Evolutionary conservation across 2,329 filamentous ascomycete species (phyloP), one percentile per base, ranked within the genome.

Genomic region (Aspergillus fischeri): DNA sequence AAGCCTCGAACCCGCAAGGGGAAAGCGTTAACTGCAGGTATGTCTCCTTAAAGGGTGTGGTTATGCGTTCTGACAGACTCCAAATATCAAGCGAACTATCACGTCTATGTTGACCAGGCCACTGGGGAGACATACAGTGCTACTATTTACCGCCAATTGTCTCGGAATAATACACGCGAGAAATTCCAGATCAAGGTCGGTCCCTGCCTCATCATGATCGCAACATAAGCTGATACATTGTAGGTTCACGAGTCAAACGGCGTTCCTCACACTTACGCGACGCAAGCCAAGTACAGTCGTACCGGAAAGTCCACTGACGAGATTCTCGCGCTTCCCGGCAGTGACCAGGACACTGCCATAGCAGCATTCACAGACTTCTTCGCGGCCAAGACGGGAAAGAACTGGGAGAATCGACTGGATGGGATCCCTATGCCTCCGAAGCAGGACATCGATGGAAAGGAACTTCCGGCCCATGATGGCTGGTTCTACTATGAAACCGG

Each of bases 161-260:
- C 42, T 71, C 59, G 4, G 75, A 77, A 51, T 10, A 81, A 81
- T 42, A 67, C 73, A 0, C 82, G 83, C 47, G 83, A 91, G 65
- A 83, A 81, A 35, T 86, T 84, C 44, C 75, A 78, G 0, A 70
- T 90, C 2, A 82, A 79, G 58, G 87, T 89, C 75, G 74, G 83
- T 6, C 4, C 32, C 14, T 73, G 17, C 7, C 41, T 21, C 57
- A 51, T 32, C 52, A 28, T 45, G 38, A 47, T 52, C 53, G 3
- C 42, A 45, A 5, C 42, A 45, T 45, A 45, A 45, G 21, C 42
- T 45, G 9, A 45, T 55, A 58, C 38, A 42, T 55, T 55, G 29
- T 60, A 91, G 87, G 78, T 92, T 52, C 90, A 85, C 75, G 84
- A 91, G 70, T 88, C 86, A 4, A 79, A 84, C 58, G 75, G 80